phyloP scores from a whole-genome alignment of 2,329 filamentous ascomycete genomes.

The Botrytis elliptica region DNA sequence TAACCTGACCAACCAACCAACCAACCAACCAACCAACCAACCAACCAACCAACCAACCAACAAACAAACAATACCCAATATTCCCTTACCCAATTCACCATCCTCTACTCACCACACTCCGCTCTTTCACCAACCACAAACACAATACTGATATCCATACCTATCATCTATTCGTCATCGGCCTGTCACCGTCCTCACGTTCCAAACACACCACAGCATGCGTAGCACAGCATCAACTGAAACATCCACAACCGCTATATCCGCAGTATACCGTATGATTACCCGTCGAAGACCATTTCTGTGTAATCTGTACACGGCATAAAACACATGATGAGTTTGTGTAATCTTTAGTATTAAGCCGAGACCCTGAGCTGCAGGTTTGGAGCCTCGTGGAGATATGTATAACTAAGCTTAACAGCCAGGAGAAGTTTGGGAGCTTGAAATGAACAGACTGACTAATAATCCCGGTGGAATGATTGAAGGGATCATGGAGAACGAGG shows the following conservation, averaged over 20 bases:
- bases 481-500: not conserved
- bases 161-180: not conserved
- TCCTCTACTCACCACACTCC: not conserved
- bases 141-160: not conserved
- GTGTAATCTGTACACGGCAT: not conserved
- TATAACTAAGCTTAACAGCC: accelerated
- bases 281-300: no score
- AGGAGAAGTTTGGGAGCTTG: no score
- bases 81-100: not conserved
- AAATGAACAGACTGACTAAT: not conserved
- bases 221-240: not conserved
- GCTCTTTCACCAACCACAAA: not conserved
- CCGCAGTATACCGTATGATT: not conserved
- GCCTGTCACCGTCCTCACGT: not conserved
- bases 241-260: not conserved
- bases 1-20: not conserved
- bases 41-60: not conserved
- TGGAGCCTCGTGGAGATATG: not conserved
- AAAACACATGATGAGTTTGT: not conserved
- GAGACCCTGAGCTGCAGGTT: not conserved
- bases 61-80: not conserved
- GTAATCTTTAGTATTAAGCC: not conserved
- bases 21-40: not conserved
- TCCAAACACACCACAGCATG: no score
- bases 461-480: not conserved